Percentiles rank a stretch among this genome's conserved stretches.
These are phyloP conservation scores for Schwanniomyces pseudopolymorphus DNA, from an alignment of 805 yeast species.

Conservation along the genomic window DNA sequence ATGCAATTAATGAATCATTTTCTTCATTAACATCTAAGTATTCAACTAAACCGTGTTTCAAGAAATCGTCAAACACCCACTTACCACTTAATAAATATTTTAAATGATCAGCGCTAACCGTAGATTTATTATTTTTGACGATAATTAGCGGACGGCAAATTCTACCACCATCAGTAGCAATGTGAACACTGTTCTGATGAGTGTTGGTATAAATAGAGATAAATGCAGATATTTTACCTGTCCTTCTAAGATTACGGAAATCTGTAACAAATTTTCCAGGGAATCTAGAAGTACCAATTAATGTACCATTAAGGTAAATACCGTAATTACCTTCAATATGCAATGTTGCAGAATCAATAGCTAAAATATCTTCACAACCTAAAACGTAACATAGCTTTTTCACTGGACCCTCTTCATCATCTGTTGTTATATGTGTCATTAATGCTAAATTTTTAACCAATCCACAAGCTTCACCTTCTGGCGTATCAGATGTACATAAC, in stretches of 20 bases:
- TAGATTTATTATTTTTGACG: slow-evolving; percentile 68
- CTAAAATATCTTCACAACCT: slow-evolving; percentile 86
- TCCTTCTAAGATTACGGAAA: slow-evolving; percentile 79
- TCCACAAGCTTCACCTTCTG: slow-evolving; percentile 99
- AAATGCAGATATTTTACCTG: slow-evolving; percentile 84
- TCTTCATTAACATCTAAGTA: slow-evolving; percentile 97
- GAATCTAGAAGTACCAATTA: slow-evolving; percentile 84
- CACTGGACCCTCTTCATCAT: slow-evolving; percentile 92
- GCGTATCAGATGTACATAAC: slow-evolving; percentile 98
- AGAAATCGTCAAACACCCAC: slow-evolving; percentile 88
- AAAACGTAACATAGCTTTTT: slow-evolving; percentile 70
- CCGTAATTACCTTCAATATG: slow-evolving; percentile 80
- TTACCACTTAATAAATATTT: slow-evolving; percentile 60
- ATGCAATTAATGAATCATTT: slow-evolving; percentile 88
- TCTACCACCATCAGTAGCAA: slow-evolving; percentile 98
- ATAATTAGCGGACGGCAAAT: slow-evolving; percentile 95
- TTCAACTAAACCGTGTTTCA: slow-evolving; percentile 84
- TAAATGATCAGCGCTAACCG: slow-evolving; percentile 72
- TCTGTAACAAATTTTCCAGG: slow-evolving; percentile 78
- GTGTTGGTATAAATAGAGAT: slow-evolving; percentile 86
- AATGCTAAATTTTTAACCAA: slow-evolving; percentile 93
- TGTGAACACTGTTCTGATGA: slow-evolving; percentile 91
- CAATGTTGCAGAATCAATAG: slow-evolving; percentile 78
- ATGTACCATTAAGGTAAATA: slow-evolving; percentile 89
- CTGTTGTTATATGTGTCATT: slow-evolving; percentile 98